These are phyloP conservation scores for Sporothrix schenckii DNA, from an alignment of 2,329 filamentous ascomycete genomes.

Conservation along the genomic window DNA sequence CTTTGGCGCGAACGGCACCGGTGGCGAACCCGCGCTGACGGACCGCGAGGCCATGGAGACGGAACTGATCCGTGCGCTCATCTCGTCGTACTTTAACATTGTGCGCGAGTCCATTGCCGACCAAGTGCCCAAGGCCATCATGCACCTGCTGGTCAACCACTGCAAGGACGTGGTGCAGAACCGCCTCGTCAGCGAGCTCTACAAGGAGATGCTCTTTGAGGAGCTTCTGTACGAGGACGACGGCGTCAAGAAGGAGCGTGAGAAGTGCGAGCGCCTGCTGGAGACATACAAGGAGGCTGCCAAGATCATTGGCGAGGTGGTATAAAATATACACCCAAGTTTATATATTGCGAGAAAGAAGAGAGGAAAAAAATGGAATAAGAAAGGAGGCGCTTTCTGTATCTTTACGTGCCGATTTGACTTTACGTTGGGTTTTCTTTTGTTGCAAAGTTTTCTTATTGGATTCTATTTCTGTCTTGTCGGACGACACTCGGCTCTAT, in stretches of 20 bases:
- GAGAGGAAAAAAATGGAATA: background rate
- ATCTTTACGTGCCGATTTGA: background rate
- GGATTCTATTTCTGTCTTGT: background rate
- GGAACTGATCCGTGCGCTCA: slow-evolving; percentile 92
- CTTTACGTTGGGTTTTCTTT: background rate
- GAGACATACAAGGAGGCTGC: slow-evolving; percentile 96
- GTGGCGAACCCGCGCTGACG: slow-evolving; percentile 80
- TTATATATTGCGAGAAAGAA: background rate
- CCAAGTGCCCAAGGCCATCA: slow-evolving; percentile 97
- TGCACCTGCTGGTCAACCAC: slow-evolving; percentile 98
- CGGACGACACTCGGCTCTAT: slow-evolving; percentile 9
- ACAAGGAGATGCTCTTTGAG: slow-evolving; percentile 87
- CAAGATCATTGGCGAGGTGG: slow-evolving; percentile 95
- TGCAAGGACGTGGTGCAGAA: slow-evolving; percentile 99
- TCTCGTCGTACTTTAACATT: slow-evolving; percentile 99
- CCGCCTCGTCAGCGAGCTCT: slow-evolving; percentile 89
- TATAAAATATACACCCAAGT: slow-evolving; percentile 54
- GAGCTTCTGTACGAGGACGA: slow-evolving; percentile 97
- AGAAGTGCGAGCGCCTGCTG: slow-evolving; percentile 96
- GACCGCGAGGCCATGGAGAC: slow-evolving; percentile 97
- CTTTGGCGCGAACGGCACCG: slow-evolving; percentile 50
- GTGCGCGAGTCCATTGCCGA: slow-evolving; percentile 98
- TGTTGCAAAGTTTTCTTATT: background rate
- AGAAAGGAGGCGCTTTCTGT: background rate
- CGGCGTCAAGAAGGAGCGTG: slow-evolving; percentile 74